Evolutionary conservation across 306 rosid genomes (phyloP), one percentile per base, ranked within the genome.

Genomic region (Sicyos baderoa): DNA sequence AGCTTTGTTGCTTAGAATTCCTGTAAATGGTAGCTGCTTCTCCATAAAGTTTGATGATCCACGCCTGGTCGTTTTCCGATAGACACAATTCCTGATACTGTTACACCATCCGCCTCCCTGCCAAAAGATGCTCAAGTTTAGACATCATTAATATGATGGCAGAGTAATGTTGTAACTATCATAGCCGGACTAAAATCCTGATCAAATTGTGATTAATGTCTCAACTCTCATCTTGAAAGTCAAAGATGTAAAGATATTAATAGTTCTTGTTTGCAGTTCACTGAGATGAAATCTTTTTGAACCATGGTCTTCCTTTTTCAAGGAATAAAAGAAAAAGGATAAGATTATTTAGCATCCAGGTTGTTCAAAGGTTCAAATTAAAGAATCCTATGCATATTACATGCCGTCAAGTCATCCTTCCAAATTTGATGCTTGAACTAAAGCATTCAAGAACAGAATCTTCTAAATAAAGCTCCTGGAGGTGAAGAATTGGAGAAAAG

Each of bases 71-170:
- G 60, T 93, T 85, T 90, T 93, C 49, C 97, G 97, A 70, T 81
- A 93, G 59, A 90, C 90, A 51, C 99, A 90, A 64, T 81, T 82
- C 81, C 87, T 93, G 53, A 90, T 32, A 72, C 74, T 82, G 67
- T 93, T 83, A 76, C 99, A 93, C 99, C 97, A 93, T 70, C 96
- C 99, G 74, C 99, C 99, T 61, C 99, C 97, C 97, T 93, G 94
- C 75, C 85, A 86, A 73, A 78, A 58, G 59, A 80, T 82, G 22
- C 5, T 7, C 62, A 42, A 75, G 53, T 23, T 61, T 54, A 25
- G 37, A 60, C 13, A 59, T 44, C 18, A 37, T 47, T 48, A 25
- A 48, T 10, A 65, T 60, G 32, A 69, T 56, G 49, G 15, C 51
- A 53, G 17, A 40, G 52, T 17, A 63, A 61, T 17, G 48, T 32